Evolutionary conservation across 352 stramenopile species (phyloP).

Genomic region (Globisporangium camurandrum): DNA sequence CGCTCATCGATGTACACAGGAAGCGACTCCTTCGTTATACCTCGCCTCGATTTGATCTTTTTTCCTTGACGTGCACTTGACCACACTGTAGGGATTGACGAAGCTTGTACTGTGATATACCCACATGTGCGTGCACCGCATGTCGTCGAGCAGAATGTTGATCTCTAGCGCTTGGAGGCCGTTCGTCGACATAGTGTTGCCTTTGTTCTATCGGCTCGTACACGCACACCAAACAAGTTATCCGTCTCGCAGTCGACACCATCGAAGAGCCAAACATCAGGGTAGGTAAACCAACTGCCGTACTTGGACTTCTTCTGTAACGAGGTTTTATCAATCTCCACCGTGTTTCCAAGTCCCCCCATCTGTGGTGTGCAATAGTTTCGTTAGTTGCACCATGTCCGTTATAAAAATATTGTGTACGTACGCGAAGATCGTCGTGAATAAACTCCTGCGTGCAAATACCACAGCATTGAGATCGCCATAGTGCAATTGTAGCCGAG

Average conservation of each 20-base stretch:
- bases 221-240: conserved; percentile 14
- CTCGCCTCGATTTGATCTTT: too few relatives aligned
- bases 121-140: too few relatives aligned
- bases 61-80: too few relatives aligned
- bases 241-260: conserved; percentile 14
- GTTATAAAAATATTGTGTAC: not conserved
- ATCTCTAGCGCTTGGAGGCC: too few relatives aligned
- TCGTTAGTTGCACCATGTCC: not conserved
- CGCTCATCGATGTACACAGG: too few relatives aligned
- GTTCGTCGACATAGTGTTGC: not conserved
- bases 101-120: too few relatives aligned
- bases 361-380: not conserved
- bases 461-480: not conserved
- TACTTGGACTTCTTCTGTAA: conserved; percentile 26
- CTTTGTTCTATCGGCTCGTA: not conserved
- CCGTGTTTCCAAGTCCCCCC: conserved; percentile 14
- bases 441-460: not conserved
- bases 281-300: conserved; percentile 1
- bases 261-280: conserved; percentile 26
- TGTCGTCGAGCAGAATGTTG: too few relatives aligned
- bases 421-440: not conserved
- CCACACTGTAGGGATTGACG: too few relatives aligned
- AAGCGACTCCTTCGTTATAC: too few relatives aligned
- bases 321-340: conserved; percentile 25
- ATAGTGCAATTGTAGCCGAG: too few relatives aligned